Percentiles rank a stretch among this genome's conserved stretches.
Evolutionary conservation across 495 filamentous ascomycete species (phyloP).

Genomic region (Hypoxylon fragiforme): DNA sequence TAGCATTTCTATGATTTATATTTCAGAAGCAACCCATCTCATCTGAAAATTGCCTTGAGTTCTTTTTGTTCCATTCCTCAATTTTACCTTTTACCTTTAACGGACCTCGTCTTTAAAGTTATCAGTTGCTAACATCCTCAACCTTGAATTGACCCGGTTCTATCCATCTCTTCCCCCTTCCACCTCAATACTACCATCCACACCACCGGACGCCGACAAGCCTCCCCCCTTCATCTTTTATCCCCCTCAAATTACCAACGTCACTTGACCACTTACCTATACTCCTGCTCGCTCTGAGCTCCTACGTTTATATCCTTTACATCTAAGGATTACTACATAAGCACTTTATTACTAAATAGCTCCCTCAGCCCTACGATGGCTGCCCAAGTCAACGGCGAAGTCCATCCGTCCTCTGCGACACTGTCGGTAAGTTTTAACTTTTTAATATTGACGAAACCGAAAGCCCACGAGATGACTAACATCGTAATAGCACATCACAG

Average conservation of each 20-base stretch:
- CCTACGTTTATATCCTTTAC: not conserved
- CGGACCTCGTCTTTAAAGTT: conserved; percentile 23
- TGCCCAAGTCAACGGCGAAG: conserved; percentile 67
- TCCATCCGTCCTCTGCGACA: conserved; percentile 63
- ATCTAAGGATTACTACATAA: conserved; percentile 4
- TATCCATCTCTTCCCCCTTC: conserved; percentile 4
- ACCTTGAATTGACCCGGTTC: conserved; percentile 16
- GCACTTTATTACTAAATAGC: not conserved
- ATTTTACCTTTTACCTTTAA: conserved; percentile 30
- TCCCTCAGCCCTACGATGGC: conserved; percentile 38
- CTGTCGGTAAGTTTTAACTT: conserved; percentile 57
- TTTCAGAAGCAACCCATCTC: conserved; percentile 11
- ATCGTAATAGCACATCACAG: conserved; percentile 69
- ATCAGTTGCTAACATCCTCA: conserved; percentile 21
- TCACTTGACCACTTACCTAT: conserved; percentile 20
- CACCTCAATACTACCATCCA: conserved; percentile 5
- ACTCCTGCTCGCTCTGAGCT: conserved; percentile 11
- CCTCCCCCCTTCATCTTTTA: conserved; percentile 9
- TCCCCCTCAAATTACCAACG: conserved; percentile 7
- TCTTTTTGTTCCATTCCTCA: conserved; percentile 15
- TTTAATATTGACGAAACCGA: not conserved
- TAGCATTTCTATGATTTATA: conserved; percentile 21
- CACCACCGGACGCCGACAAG: conserved; percentile 12
- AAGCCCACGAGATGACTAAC: conserved; percentile 1
- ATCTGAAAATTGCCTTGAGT: conserved; percentile 10